phyloP scores from a whole-genome alignment of 306 rosid genomes.

The Cucurbita ficifolia region DNA sequence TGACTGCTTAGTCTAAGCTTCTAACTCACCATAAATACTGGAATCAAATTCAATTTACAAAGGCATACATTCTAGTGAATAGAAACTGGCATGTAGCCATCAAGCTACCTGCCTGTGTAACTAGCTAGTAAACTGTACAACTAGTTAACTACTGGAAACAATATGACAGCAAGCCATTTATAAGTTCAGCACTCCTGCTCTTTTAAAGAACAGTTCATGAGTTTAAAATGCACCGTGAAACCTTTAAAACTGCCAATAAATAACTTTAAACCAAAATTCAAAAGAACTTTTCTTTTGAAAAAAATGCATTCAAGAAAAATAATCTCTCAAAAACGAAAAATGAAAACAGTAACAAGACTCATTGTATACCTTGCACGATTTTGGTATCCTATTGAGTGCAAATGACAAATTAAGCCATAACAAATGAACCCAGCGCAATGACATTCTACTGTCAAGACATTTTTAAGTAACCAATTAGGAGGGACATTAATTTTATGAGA shows the following conservation, averaged over 20 bases:
- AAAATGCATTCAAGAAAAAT: not conserved
- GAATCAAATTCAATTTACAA: not conserved
- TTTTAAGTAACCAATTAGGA: not conserved
- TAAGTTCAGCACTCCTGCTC: not conserved
- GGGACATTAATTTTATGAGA: not conserved
- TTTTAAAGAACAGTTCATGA: not conserved
- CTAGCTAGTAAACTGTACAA: not conserved
- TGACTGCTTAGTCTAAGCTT: not conserved
- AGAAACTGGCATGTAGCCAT: not conserved
- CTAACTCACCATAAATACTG: not conserved
- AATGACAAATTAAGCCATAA: not conserved
- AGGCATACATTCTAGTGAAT: not conserved
- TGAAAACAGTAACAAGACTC: not conserved
- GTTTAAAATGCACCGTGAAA: not conserved
- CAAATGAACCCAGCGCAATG: not conserved
- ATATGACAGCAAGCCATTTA: not conserved
- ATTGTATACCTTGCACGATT: not conserved
- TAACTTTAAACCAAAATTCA: not conserved
- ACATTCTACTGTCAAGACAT: not conserved
- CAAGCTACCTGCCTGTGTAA: not conserved
- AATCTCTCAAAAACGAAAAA: not conserved
- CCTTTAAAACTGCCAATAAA: not conserved
- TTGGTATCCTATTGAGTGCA: not conserved
- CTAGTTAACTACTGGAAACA: not conserved
- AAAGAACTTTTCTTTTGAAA: not conserved